These are phyloP conservation scores for Aureobasidium uvarum DNA, from an alignment of 2,329 filamentous ascomycete species.

Conservation along the genomic window DNA sequence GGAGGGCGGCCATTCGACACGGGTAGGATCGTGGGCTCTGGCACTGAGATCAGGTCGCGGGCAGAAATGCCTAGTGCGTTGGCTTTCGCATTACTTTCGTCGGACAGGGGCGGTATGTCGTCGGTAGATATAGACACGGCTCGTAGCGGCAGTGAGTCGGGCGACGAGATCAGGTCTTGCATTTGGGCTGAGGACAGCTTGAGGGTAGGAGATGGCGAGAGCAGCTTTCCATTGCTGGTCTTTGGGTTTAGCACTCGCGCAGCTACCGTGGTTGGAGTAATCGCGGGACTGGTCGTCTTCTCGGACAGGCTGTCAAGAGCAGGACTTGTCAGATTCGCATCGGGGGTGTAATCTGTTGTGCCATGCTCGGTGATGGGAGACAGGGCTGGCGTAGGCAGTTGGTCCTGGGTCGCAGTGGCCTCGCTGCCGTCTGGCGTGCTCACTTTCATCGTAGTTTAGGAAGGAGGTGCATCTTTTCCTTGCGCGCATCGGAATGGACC, in stretches of 20 bases:
- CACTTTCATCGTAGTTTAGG: background rate
- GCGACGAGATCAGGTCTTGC: slow-evolving; percentile 55
- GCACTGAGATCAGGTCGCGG: background rate
- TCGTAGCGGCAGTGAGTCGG: slow-evolving; percentile 54
- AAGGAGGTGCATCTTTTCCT: background rate
- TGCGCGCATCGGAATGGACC: background rate
- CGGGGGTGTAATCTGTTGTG: background rate
- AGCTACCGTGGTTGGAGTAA: background rate
- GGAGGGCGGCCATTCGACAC: slow-evolving; percentile 28
- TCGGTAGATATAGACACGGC: slow-evolving; percentile 41
- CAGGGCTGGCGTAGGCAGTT: slow-evolving; percentile 35
- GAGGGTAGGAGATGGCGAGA: slow-evolving; percentile 42
- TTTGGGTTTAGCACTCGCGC: background rate
- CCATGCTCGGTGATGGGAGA: slow-evolving; percentile 35
- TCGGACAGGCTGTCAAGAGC: background rate
- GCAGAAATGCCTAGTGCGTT: slow-evolving; percentile 14
- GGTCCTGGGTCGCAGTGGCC: slow-evolving; percentile 15
- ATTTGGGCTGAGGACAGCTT: slow-evolving; percentile 57
- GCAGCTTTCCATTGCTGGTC: slow-evolving; percentile 26
- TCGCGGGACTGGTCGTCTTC: background rate
- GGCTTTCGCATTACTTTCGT: slow-evolving; percentile 15
- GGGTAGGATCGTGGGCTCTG: slow-evolving; percentile 30
- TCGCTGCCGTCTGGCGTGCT: background rate
- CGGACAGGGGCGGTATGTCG: slow-evolving; percentile 33
- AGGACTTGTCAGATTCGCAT: background rate